These are phyloP conservation scores for Peronospora belbahrii DNA, from an alignment of 352 stramenopile genomes.

Conservation along the genomic window DNA sequence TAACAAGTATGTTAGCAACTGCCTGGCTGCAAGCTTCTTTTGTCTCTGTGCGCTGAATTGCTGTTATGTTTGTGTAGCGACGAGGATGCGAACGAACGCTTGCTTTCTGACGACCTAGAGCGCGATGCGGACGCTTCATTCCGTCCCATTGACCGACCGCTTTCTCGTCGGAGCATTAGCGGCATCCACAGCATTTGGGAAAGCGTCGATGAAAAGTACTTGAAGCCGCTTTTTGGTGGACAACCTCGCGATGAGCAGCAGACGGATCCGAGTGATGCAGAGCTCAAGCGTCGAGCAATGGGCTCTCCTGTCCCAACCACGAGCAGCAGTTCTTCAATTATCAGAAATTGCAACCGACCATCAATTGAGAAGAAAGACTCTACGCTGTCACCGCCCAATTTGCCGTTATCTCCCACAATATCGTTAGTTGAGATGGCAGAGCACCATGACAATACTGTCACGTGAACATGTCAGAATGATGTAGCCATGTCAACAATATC, in stretches of 20 bases:
- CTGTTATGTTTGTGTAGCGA: conserved; percentile 7
- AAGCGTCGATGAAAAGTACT: conserved; percentile 55
- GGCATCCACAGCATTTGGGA: conserved; percentile 63
- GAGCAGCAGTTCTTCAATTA: background rate
- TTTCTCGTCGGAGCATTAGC: conserved; percentile 24
- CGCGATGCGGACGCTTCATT: conserved; percentile 42
- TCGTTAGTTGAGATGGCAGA: conserved; percentile 51
- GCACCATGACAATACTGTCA: conserved; percentile 47
- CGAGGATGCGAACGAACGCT: conserved; percentile 40
- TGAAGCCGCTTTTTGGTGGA: conserved; percentile 67
- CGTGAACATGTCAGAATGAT: no score
- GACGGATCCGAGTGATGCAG: conserved; percentile 9
- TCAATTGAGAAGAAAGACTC: conserved; percentile 7
- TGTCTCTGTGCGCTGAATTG: background rate
- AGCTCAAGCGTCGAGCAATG: conserved; percentile 19
- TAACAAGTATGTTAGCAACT: conserved; percentile 39
- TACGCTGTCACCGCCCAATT: conserved; percentile 13
- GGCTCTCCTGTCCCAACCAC: conserved; percentile 11
- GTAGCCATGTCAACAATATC: no score
- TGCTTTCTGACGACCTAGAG: conserved; percentile 51
- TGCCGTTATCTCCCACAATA: conserved; percentile 19
- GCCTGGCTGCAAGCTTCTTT: background rate
- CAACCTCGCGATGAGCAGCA: conserved; percentile 25
- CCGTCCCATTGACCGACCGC: conserved; percentile 25
- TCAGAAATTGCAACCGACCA: conserved; percentile 6